Conservation (phyloP, 2,329 filamentous ascomycete genomes). For the Penicillium sp. region DNA sequence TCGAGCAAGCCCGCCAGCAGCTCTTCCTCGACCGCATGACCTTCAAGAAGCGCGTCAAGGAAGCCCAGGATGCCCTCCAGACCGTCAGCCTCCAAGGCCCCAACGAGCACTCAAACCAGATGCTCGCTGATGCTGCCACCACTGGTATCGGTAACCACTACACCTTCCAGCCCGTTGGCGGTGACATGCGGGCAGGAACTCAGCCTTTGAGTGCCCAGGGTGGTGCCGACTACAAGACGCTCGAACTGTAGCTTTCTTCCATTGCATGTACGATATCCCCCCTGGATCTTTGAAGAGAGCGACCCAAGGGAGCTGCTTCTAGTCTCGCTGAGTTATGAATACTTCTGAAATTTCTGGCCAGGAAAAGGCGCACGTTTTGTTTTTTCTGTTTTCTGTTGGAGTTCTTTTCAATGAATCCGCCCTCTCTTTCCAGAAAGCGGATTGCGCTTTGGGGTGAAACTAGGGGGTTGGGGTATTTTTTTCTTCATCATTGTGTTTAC, state of each 20-base stretch:
- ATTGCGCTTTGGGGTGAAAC: conserved; percentile 13
- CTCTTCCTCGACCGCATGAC: conserved; percentile 88
- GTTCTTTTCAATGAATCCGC: conserved; percentile 23
- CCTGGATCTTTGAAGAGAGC: conserved; percentile 20
- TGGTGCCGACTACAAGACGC: conserved; percentile 44
- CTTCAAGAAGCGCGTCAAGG: conserved; percentile 83
- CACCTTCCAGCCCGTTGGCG: conserved; percentile 41
- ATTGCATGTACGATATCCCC: conserved; percentile 27
- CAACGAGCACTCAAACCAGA: conserved; percentile 42
- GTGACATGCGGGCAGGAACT: conserved; percentile 31
- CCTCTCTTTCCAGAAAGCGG: conserved; percentile 14
- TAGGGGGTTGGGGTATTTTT: conserved; percentile 6
- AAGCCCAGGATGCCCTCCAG: conserved; percentile 72
- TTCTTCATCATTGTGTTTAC: conserved; percentile 22
- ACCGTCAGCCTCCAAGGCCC: conserved; percentile 44
- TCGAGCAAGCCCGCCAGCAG: conserved; percentile 89
- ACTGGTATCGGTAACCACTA: conserved; percentile 42
- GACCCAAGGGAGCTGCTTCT: conserved; percentile 10
- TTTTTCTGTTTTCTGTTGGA: conserved; percentile 20
- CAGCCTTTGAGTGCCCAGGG: conserved; percentile 44
- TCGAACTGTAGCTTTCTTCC: conserved; percentile 40
- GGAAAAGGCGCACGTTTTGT: conserved; percentile 33
- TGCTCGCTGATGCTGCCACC: conserved; percentile 37
- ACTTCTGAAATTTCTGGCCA: conserved; percentile 23
- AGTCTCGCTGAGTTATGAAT: conserved; percentile 27